A percentile compares a stretch with the other conserved stretches of the same genome.
These are phyloP conservation scores for Amoeboaphelidium occidentale DNA, from an alignment of 371 early-diverging fungal genomes.

Conservation along the genomic window DNA sequence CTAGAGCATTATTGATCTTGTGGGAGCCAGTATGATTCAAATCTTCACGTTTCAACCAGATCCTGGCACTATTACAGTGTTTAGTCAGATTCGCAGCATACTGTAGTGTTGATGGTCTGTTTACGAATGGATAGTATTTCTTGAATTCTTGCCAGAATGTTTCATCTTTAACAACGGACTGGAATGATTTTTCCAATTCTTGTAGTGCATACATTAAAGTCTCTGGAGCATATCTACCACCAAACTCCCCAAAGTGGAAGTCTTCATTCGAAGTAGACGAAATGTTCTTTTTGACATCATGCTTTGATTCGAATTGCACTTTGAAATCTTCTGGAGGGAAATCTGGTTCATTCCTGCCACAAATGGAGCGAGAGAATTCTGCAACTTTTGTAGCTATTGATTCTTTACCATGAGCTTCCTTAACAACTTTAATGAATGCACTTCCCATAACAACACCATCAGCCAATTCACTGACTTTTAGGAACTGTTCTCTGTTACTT, in stretches of 20 bases:
- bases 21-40: conserved; percentile 94
- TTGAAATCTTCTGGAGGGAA: too few relatives aligned
- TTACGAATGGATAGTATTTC: conserved; percentile 68
- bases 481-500: conserved; percentile 59
- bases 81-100: conserved; percentile 59
- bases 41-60: conserved; percentile 96
- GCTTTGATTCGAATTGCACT: too few relatives aligned
- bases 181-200: conserved; percentile 52
- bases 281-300: too few relatives aligned
- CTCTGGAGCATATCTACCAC: conserved; percentile 90
- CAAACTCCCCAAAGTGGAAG: conserved; percentile 75
- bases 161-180: conserved; percentile 53
- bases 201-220: conserved; percentile 71
- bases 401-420: conserved; percentile 21
- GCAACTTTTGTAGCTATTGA: conserved; percentile 12
- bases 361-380: conserved; percentile 10
- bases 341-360: too few relatives aligned
- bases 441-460: conserved; percentile 91
- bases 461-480: conserved; percentile 47
- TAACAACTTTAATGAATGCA: conserved; percentile 51
- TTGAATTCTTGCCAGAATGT: conserved; percentile 69
- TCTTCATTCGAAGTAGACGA: too few relatives aligned
- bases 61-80: conserved; percentile 49
- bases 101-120: conserved; percentile 67
- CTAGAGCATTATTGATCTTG: conserved; percentile 94